A percentile compares a stretch with the other conserved stretches of the same genome.
phyloP scores from a whole-genome alignment of 768 basidiomycete genomes.

The Suillus bovinus region DNA sequence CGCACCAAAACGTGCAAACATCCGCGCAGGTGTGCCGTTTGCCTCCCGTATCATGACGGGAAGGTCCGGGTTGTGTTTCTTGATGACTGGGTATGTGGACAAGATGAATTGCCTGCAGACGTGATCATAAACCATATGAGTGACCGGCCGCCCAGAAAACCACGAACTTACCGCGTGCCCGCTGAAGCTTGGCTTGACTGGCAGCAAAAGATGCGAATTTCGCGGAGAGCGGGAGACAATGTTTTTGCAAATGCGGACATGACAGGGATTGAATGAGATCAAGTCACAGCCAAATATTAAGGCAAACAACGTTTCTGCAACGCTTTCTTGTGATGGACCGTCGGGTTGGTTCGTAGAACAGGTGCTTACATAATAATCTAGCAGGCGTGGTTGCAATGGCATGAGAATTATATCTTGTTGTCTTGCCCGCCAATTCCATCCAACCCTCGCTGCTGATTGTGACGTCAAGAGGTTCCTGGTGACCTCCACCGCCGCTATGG shows the following conservation, averaged over 20 bases:
- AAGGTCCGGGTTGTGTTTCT: conserved; percentile 84
- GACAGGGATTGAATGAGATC: conserved; percentile 26
- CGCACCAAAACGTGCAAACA: conserved; percentile 86
- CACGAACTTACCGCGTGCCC: conserved; percentile 65
- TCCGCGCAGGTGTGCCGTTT: conserved; percentile 73
- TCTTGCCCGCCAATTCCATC: conserved; percentile 14
- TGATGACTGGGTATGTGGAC: conserved; percentile 71
- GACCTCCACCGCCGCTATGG: conserved; percentile 35
- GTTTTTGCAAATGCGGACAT: conserved; percentile 71
- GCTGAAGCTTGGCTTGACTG: conserved; percentile 76
- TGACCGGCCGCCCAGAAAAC: neutral
- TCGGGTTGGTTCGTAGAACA: neutral
- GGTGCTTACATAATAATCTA: conserved; percentile 29
- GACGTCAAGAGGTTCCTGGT: conserved; percentile 10
- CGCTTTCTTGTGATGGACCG: conserved; percentile 6
- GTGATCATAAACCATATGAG: conserved; percentile 3
- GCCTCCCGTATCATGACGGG: conserved; percentile 84
- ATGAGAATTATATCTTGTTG: conserved; percentile 21
- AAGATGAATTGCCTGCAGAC: conserved; percentile 74
- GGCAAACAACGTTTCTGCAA: conserved; percentile 13
- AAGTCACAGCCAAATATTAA: conserved; percentile 11
- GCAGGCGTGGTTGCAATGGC: conserved; percentile 13
- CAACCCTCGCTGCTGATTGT: conserved; percentile 16
- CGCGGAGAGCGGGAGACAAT: conserved; percentile 75
- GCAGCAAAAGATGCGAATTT: conserved; percentile 79